These are phyloP conservation scores for Saccharum spontaneum DNA, from an alignment of 176 grass and related monocot species.

Conservation along the genomic window DNA sequence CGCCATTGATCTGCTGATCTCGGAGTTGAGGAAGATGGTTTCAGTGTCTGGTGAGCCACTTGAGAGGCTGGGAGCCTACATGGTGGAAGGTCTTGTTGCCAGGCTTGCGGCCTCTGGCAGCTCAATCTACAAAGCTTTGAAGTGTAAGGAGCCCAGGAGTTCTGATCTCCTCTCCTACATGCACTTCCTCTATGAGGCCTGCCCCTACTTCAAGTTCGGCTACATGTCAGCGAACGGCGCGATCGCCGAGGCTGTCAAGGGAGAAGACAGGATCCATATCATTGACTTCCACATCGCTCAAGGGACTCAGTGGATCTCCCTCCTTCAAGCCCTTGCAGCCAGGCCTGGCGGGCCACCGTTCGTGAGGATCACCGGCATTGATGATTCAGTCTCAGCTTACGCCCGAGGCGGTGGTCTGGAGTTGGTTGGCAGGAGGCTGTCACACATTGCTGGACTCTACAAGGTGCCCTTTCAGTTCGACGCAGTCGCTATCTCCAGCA, in stretches of 20 bases:
- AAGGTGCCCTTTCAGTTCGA: slow-evolving; percentile 92
- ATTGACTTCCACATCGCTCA: slow-evolving; percentile 97
- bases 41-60: slow-evolving; percentile 83
- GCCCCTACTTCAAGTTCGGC: slow-evolving; percentile 95
- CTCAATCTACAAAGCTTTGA: slow-evolving; percentile 91
- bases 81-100: slow-evolving; percentile 93
- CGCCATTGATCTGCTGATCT: slow-evolving; percentile 47
- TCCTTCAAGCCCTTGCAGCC: slow-evolving; percentile 81
- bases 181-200: slow-evolving; percentile 89
- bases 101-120: slow-evolving; percentile 69
- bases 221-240: slow-evolving; percentile 89
- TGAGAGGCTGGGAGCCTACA: slow-evolving; percentile 83
- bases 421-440: slow-evolving; percentile 67
- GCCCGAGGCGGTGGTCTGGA: slow-evolving; percentile 75
- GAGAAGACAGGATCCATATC: slow-evolving; percentile 80
- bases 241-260: slow-evolving; percentile 76
- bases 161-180: slow-evolving; percentile 95
- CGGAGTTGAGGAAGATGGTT: slow-evolving; percentile 81
- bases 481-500: slow-evolving; percentile 36
- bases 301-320: slow-evolving; percentile 78
- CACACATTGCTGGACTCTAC: slow-evolving; percentile 64
- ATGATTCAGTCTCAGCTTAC: slow-evolving; percentile 76
- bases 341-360: slow-evolving; percentile 64
- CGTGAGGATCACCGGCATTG: slow-evolving; percentile 80
- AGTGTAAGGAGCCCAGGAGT: slow-evolving; percentile 80